Percentiles rank a stretch among this genome's conserved stretches.
Evolutionary conservation across 495 filamentous ascomycete genomes (phyloP).

Genomic region (Melanomma pulvis-pyrius): DNA sequence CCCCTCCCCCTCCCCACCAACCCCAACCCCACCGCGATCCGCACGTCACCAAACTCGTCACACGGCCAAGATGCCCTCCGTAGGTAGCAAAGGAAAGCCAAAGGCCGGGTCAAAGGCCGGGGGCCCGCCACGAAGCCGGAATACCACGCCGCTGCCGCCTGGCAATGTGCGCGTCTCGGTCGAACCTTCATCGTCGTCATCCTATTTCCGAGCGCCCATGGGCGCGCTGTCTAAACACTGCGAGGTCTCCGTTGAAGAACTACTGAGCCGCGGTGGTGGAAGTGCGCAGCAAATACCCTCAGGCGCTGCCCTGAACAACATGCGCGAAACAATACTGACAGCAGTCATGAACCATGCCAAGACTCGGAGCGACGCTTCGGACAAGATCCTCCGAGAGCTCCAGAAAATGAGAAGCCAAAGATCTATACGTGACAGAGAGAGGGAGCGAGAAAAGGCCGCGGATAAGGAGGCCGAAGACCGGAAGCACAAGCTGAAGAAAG

Average conservation of each 20-base stretch:
- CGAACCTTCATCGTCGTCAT: slow-evolving; percentile 29
- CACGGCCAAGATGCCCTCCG: slow-evolving; percentile 30
- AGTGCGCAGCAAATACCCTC: slow-evolving; percentile 33
- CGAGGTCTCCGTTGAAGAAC: slow-evolving; percentile 38
- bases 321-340: slow-evolving; percentile 36
- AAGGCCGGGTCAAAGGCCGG: slow-evolving; percentile 26
- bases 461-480: slow-evolving; percentile 41
- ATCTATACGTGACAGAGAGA: slow-evolving; percentile 39
- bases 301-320: slow-evolving; percentile 27
- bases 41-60: not conserved
- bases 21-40: slow-evolving; percentile 2
- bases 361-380: slow-evolving; percentile 38
- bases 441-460: slow-evolving; percentile 29
- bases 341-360: slow-evolving; percentile 26
- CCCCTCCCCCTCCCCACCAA: not conserved
- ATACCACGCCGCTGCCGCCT: slow-evolving; percentile 41
- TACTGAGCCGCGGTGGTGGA: slow-evolving; percentile 29
- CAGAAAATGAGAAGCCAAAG: slow-evolving; percentile 66
- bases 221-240: slow-evolving; percentile 19
- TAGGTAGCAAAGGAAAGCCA: slow-evolving; percentile 37
- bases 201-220: slow-evolving; percentile 34
- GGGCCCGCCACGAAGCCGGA: slow-evolving; percentile 39
- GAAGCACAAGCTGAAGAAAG: slow-evolving; percentile 39
- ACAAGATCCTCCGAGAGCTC: slow-evolving; percentile 76
- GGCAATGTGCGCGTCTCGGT: slow-evolving; percentile 29